Percentiles rank a stretch among this genome's conserved stretches.
Evolutionary conservation across 2,329 filamentous ascomycete species (phyloP).

Genomic region (Aplosporella prunicola): DNA sequence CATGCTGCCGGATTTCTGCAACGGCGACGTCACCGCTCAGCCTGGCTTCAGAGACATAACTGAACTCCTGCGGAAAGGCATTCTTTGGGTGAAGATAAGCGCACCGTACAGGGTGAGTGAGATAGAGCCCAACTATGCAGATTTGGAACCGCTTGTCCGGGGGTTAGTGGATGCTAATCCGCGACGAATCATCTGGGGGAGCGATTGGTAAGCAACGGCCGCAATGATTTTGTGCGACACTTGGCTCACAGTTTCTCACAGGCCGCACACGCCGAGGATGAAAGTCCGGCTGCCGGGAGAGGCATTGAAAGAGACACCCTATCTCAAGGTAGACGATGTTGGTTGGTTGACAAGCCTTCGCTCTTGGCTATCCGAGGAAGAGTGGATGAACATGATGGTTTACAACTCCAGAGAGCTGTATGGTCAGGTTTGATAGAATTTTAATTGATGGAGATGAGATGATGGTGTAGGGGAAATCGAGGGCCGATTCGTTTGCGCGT

Average conservation of each 20-base stretch:
- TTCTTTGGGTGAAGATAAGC: constrained; percentile 30
- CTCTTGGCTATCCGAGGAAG: constrained; percentile 17
- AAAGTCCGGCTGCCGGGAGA: constrained; percentile 26
- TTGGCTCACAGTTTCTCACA: constrained; percentile 4
- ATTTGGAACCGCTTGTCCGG: constrained; percentile 23
- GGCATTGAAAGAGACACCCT: constrained; percentile 25
- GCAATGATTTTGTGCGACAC: no score
- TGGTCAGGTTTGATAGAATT: no score
- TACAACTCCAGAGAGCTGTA: constrained; percentile 9
- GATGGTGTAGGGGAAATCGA: no score
- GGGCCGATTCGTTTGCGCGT: no score
- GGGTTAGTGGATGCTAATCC: constrained; percentile 27
- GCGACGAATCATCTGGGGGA: constrained; percentile 28
- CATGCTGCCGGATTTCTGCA: constrained; percentile 20
- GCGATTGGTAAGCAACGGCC: constrained; percentile 24
- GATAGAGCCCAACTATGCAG: constrained; percentile 22
- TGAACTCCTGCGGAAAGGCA: constrained; percentile 22
- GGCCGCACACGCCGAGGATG: constrained; percentile 32
- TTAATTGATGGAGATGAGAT: no score
- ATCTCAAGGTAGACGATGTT: constrained; percentile 18
- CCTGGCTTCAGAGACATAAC: constrained; percentile 23
- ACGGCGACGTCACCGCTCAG: constrained; percentile 19
- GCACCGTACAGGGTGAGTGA: constrained; percentile 29
- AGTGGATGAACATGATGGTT: constrained; percentile 12
- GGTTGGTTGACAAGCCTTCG: constrained; percentile 21